Conservation (phyloP, 129 eudicot genomes). For the Sambucus nigra region DNA sequence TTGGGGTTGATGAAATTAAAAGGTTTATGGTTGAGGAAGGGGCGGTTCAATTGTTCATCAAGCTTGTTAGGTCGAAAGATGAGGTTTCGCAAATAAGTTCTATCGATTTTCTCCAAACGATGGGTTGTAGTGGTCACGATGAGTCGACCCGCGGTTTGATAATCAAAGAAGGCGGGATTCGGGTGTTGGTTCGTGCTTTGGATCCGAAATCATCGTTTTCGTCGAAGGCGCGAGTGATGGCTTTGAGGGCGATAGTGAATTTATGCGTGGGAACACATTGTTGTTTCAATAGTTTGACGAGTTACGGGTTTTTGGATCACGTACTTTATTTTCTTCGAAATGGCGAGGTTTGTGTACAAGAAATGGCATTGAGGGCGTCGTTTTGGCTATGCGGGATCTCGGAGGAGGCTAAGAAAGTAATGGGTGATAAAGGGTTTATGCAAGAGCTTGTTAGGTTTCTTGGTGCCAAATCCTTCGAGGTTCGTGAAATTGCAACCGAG, state of each 20-base stretch:
- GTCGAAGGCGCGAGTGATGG: constrained; percentile 46
- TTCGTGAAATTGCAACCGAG: constrained; percentile 66
- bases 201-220: constrained; percentile 51
- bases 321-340: constrained; percentile 44
- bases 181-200: constrained; percentile 41
- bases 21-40: constrained; percentile 71
- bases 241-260: constrained; percentile 41
- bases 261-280: constrained; percentile 34
- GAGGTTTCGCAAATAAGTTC: constrained; percentile 45
- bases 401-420: constrained; percentile 58
- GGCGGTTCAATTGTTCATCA: constrained; percentile 29
- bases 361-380: constrained; percentile 57
- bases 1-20: constrained; percentile 72
- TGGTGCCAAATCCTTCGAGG: constrained; percentile 60
- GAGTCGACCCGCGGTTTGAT: constrained; percentile 40
- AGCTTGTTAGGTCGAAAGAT: constrained; percentile 53
- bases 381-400: constrained; percentile 72
- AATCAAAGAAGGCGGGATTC: constrained; percentile 55
- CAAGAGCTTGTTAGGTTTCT: constrained; percentile 66
- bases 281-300: constrained; percentile 26
- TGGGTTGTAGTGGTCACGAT: constrained; percentile 56
- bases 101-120: constrained; percentile 43
- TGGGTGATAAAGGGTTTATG: constrained; percentile 87
- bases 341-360: constrained; percentile 57
- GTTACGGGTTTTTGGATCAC: constrained; percentile 54